A percentile compares a stretch with the other conserved stretches of the same genome.
Evolutionary conservation across 169 alveolate species (phyloP).

Genomic region (Miamiensis avidus): DNA sequence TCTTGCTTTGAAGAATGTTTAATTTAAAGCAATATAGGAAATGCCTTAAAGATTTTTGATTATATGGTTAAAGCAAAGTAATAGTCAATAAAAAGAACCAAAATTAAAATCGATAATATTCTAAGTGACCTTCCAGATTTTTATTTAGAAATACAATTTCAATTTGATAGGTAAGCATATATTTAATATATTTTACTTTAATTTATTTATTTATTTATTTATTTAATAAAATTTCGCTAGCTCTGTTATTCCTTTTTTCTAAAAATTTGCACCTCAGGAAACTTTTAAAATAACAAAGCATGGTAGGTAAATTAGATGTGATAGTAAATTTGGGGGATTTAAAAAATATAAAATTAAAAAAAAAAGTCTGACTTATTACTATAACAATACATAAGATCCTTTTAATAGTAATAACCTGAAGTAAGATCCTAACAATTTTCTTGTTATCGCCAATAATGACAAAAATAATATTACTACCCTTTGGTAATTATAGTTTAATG

Average conservation of each 20-base stretch:
- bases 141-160: conserved; percentile 79
- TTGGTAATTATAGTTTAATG: conserved; percentile 33
- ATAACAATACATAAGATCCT: conserved; percentile 44
- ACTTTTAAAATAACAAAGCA: conserved; percentile 70
- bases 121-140: conserved; percentile 72
- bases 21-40: conserved; percentile 59
- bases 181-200: no score
- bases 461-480: conserved; percentile 67
- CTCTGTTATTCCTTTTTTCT: conserved; percentile 68
- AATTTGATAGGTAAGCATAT: no score
- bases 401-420: no score
- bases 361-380: conserved; percentile 60
- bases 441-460: conserved; percentile 63
- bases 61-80: conserved; percentile 54
- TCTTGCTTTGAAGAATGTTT: conserved; percentile 79
- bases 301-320: conserved; percentile 68
- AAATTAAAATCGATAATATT: conserved; percentile 37
- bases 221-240: conserved; percentile 81
- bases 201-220: no score
- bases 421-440: conserved; percentile 36
- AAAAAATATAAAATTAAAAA: conserved; percentile 62
- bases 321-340: conserved; percentile 76
- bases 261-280: conserved; percentile 80
- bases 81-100: conserved; percentile 55
- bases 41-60: conserved; percentile 67